phyloP scores from a whole-genome alignment of 768 basidiomycete species.

The Boletus barrowsii region DNA sequence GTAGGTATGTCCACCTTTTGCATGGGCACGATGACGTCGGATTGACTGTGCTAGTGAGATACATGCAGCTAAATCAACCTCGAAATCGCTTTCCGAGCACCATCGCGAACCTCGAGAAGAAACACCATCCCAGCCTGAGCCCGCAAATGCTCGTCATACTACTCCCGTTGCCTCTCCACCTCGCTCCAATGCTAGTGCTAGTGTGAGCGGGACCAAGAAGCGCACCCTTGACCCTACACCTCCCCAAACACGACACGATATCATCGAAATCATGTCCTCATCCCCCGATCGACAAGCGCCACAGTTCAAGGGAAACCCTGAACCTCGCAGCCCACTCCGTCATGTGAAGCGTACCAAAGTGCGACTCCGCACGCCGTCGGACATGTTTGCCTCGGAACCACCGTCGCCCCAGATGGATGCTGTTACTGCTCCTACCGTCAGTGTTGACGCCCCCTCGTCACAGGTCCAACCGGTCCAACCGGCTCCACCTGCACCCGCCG shows the following conservation, averaged over 20 bases:
- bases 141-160: neutral
- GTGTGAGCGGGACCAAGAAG: neutral
- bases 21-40: neutral
- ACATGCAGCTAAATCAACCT: neutral
- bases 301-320: neutral
- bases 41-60: constrained; percentile 6
- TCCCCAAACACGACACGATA: neutral
- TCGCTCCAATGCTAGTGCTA: neutral
- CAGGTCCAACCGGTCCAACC: neutral
- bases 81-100: neutral
- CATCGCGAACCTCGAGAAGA: neutral
- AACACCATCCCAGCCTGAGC: neutral
- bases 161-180: neutral
- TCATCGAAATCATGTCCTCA: neutral
- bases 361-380: constrained; percentile 8
- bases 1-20: constrained; percentile 2
- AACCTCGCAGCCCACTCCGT: neutral
- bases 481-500: neutral
- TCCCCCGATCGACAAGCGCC: neutral
- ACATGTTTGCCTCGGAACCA: constrained; percentile 17
- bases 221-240: neutral
- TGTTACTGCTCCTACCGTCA: neutral
- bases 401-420: constrained; percentile 6
- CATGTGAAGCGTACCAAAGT: constrained; percentile 8
- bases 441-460: neutral